Conservation (phyloP, 1,139 yeast genomes). For the Lodderomyces margitis region DNA sequence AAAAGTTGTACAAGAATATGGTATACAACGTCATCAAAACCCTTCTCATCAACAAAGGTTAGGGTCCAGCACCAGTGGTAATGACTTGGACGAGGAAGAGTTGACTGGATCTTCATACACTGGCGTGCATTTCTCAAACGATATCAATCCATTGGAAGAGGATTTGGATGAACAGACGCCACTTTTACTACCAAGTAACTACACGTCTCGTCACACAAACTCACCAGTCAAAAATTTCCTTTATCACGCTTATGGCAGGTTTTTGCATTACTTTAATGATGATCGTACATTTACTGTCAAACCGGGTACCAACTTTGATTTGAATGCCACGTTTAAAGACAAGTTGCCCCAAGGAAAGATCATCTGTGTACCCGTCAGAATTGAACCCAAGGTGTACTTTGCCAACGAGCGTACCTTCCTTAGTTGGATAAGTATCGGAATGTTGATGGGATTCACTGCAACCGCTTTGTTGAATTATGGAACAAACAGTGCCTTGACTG, state of each 20-base stretch:
- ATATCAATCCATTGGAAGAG: slow-evolving; percentile 47
- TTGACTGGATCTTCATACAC: slow-evolving; percentile 38
- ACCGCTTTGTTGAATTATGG: slow-evolving; percentile 71
- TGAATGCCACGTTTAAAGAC: slow-evolving; percentile 43
- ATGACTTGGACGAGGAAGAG: slow-evolving; percentile 49
- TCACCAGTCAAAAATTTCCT: slow-evolving; percentile 34
- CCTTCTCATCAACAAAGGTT: slow-evolving; percentile 16
- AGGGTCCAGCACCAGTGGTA: slow-evolving; percentile 46
- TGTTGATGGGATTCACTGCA: slow-evolving; percentile 72
- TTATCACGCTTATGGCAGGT: slow-evolving; percentile 33
- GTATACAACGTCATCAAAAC: slow-evolving; percentile 39
- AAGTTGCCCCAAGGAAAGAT: slow-evolving; percentile 76
- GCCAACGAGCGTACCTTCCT: slow-evolving; percentile 81
- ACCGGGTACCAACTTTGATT: slow-evolving; percentile 75
- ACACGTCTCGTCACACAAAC: slow-evolving; percentile 25
- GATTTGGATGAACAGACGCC: slow-evolving; percentile 47
- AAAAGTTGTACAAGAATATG: slow-evolving; percentile 60
- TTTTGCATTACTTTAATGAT: slow-evolving; percentile 54
- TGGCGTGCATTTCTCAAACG: slow-evolving; percentile 47
- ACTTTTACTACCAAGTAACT: slow-evolving; percentile 38
- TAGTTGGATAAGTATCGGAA: slow-evolving; percentile 74
- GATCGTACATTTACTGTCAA: slow-evolving; percentile 75
- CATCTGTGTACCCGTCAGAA: slow-evolving; percentile 74
- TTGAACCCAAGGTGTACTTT: slow-evolving; percentile 82
- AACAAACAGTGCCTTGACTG: slow-evolving; percentile 65